phyloP scores from a whole-genome alignment of 805 yeast species.

The Pichia heedii region DNA sequence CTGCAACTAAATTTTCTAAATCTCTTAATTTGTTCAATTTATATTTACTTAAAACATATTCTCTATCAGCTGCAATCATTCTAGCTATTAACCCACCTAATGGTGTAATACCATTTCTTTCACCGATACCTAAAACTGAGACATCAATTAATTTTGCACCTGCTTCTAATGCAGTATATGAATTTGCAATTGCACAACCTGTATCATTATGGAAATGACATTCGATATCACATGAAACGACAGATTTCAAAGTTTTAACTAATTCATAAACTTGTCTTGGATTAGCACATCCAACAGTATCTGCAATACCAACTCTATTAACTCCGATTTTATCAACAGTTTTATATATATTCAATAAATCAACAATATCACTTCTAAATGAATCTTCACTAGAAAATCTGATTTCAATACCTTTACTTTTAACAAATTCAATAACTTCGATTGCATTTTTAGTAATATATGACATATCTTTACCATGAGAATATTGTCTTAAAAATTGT shows the following conservation, averaged over 20 bases:
- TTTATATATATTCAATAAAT: conserved; percentile 86
- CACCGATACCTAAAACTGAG: conserved; percentile 95
- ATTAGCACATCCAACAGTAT: conserved; percentile 97
- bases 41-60: conserved; percentile 88
- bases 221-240: conserved; percentile 94
- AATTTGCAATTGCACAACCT: conserved; percentile 98
- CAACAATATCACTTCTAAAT: conserved; percentile 94
- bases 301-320: conserved; percentile 98
- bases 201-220: conserved; percentile 99
- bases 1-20: conserved; percentile 91
- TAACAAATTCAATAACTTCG: conserved; percentile 95
- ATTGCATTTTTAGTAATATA: conserved; percentile 93
- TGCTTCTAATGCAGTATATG: conserved; percentile 95
- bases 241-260: conserved; percentile 85
- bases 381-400: conserved; percentile 97
- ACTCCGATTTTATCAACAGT: conserved; percentile 97
- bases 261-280: conserved; percentile 98
- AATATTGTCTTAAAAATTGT: conserved; percentile 84
- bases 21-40: conserved; percentile 94
- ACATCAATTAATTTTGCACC: conserved; percentile 95
- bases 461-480: conserved; percentile 98
- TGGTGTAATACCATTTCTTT: conserved; percentile 97
- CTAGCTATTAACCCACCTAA: conserved; percentile 98
- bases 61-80: conserved; percentile 98
- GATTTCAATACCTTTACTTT: conserved; percentile 93